phyloP scores from a whole-genome alignment of 371 early-diverging fungal genomes.

The Rhizopus stolonifer region DNA sequence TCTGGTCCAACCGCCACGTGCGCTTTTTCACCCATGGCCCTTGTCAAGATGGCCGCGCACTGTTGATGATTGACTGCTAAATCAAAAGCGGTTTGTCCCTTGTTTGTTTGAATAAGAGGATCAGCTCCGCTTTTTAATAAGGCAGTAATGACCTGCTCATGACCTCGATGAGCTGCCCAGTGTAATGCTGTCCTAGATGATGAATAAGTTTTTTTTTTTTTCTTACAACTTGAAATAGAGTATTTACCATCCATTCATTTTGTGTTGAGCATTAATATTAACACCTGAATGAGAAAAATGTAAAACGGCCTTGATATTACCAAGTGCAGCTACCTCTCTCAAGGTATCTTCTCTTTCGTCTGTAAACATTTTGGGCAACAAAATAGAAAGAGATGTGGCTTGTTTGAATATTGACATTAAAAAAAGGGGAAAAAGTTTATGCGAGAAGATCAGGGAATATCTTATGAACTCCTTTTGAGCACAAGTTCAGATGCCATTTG shows the following conservation, averaged over 20 bases:
- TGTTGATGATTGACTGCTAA: slow-evolving; percentile 52
- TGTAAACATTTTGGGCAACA: slow-evolving; percentile 24
- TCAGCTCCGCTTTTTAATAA: slow-evolving; percentile 62
- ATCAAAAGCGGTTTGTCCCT: slow-evolving; percentile 60
- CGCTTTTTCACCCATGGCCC: slow-evolving; percentile 6
- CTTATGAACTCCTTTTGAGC: too few relatives aligned
- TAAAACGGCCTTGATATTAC: slow-evolving; percentile 68
- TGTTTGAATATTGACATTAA: too few relatives aligned
- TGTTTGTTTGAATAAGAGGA: slow-evolving; percentile 48
- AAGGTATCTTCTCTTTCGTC: slow-evolving; percentile 64
- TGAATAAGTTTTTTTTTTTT: neutral
- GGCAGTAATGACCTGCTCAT: slow-evolving; percentile 50
- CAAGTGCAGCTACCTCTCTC: slow-evolving; percentile 74
- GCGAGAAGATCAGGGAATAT: too few relatives aligned
- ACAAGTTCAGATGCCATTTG: too few relatives aligned
- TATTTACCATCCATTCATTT: slow-evolving; percentile 68
- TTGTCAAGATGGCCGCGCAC: slow-evolving; percentile 38
- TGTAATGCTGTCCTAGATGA: slow-evolving; percentile 70
- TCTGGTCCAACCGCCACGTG: slow-evolving; percentile 28
- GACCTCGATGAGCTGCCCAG: slow-evolving; percentile 70
- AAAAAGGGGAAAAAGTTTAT: too few relatives aligned
- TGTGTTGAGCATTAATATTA: slow-evolving; percentile 62
- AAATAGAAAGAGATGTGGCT: neutral
- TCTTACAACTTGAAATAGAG: neutral
- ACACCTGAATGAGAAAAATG: slow-evolving; percentile 62